These are phyloP conservation scores for Nepenthes alata DNA, from an alignment of 179 eudicot species.

Conservation along the genomic window DNA sequence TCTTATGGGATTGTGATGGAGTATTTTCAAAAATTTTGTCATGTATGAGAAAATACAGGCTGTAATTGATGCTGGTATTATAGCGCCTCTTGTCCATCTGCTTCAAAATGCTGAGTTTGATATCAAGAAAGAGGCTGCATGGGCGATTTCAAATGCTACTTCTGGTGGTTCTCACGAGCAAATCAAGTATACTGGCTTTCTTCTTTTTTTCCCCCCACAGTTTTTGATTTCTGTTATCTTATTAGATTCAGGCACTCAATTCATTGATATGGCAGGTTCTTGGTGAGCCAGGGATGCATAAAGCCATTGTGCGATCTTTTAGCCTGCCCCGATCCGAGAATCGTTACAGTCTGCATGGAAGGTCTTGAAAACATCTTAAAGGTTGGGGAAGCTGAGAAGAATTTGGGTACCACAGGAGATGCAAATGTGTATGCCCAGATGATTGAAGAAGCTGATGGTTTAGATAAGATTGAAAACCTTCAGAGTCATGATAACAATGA, in stretches of 20 bases:
- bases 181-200: slow-evolving; percentile 29
- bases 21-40: no score
- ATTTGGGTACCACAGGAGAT: slow-evolving; percentile 30
- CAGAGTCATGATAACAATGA: slow-evolving; percentile 70
- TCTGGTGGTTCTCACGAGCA: slow-evolving; percentile 66
- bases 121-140: slow-evolving; percentile 69
- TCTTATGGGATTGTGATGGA: no score
- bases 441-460: slow-evolving; percentile 59
- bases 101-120: slow-evolving; percentile 70
- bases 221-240: not conserved
- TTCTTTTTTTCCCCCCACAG: not conserved
- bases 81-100: slow-evolving; percentile 44
- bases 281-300: slow-evolving; percentile 51
- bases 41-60: slow-evolving; percentile 21
- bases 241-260: not conserved
- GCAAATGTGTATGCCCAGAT: slow-evolving; percentile 44
- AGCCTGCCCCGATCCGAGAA: slow-evolving; percentile 63
- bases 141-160: slow-evolving; percentile 67
- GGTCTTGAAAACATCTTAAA: slow-evolving; percentile 67
- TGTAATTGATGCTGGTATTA: slow-evolving; percentile 37
- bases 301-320: slow-evolving; percentile 67
- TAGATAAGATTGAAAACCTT: slow-evolving; percentile 64
- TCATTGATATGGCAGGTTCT: slow-evolving; percentile 24
- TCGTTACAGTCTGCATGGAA: slow-evolving; percentile 61
- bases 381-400: slow-evolving; percentile 63